These are phyloP conservation scores for Fusarium sp. DNA, from an alignment of 2,329 filamentous ascomycete species.

Conservation along the genomic window DNA sequence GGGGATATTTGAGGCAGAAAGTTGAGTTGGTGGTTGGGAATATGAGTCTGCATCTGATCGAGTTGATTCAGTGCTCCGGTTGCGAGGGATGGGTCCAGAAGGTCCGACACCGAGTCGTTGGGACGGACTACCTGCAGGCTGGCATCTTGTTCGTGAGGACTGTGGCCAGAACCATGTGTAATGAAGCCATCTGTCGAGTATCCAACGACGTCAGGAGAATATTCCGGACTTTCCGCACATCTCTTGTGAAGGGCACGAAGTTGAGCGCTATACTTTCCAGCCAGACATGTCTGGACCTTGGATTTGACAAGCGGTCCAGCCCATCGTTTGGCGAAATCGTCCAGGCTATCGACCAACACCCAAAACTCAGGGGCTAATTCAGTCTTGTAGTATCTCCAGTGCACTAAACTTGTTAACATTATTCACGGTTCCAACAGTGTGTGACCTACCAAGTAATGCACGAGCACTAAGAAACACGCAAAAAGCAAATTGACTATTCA, in stretches of 20 bases:
- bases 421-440: rapidly evolving
- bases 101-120: rapidly evolving
- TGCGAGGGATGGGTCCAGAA: background rate
- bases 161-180: rapidly evolving
- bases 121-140: background rate
- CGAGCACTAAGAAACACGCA: slow-evolving; percentile 61
- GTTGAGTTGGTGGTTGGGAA: slow-evolving; percentile 2
- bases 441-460: slow-evolving; percentile 52
- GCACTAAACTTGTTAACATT: slow-evolving; percentile 15
- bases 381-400: slow-evolving; percentile 39
- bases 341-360: slow-evolving; percentile 47
- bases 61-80: background rate
- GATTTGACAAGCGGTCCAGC: slow-evolving; percentile 20
- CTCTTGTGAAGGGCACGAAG: slow-evolving; percentile 13
- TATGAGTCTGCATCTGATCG: background rate
- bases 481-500: slow-evolving; percentile 57
- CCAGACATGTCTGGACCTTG: background rate
- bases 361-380: slow-evolving; percentile 46
- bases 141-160: rapidly evolving
- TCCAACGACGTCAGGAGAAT: slow-evolving; percentile 29
- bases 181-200: slow-evolving; percentile 31
- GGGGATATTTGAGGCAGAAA: slow-evolving; percentile 30
- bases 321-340: slow-evolving; percentile 51
- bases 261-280: slow-evolving; percentile 27
- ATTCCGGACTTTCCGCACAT: slow-evolving; percentile 7